These are phyloP conservation scores for Geotrichum citri-aurantii DNA, from an alignment of 1,139 yeast genomes.

Conservation along the genomic window DNA sequence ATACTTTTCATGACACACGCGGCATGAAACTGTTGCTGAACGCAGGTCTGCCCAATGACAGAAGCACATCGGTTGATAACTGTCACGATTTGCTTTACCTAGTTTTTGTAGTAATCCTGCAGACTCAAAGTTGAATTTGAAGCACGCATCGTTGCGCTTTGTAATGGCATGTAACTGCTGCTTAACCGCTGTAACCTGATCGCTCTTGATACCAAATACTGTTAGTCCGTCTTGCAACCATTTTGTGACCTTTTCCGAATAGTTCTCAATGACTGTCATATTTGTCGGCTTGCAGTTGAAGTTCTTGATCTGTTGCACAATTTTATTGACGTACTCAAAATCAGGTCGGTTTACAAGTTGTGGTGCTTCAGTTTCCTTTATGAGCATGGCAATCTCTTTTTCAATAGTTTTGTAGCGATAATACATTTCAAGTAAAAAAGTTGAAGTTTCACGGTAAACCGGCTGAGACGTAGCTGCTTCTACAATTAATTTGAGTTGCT, in stretches of 20 bases:
- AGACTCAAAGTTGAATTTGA: conserved; percentile 21
- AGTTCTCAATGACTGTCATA: not conserved
- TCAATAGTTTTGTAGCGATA: not conserved
- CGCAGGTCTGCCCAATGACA: not conserved
- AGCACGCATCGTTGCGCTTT: conserved; percentile 38
- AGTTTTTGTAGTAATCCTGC: not conserved
- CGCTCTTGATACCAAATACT: not conserved
- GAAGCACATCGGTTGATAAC: not conserved
- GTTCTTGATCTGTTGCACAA: not conserved
- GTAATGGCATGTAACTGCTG: conserved; percentile 24
- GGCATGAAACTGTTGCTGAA: not conserved
- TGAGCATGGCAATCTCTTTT: not conserved
- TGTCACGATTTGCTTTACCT: not conserved
- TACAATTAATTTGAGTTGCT: not conserved
- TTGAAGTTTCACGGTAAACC: not conserved
- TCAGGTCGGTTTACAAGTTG: not conserved
- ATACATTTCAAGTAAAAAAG: not conserved
- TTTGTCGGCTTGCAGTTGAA: not conserved
- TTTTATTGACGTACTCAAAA: not conserved
- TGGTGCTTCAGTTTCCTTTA: not conserved
- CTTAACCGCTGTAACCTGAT: not conserved
- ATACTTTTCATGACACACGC: not conserved
- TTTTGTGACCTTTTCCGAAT: not conserved
- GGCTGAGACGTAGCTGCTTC: not conserved
- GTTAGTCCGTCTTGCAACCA: not conserved